Base-by-base conservation (phyloP, 2,329 filamentous ascomycete genomes). In the Juglanconis juglandina region DNA sequence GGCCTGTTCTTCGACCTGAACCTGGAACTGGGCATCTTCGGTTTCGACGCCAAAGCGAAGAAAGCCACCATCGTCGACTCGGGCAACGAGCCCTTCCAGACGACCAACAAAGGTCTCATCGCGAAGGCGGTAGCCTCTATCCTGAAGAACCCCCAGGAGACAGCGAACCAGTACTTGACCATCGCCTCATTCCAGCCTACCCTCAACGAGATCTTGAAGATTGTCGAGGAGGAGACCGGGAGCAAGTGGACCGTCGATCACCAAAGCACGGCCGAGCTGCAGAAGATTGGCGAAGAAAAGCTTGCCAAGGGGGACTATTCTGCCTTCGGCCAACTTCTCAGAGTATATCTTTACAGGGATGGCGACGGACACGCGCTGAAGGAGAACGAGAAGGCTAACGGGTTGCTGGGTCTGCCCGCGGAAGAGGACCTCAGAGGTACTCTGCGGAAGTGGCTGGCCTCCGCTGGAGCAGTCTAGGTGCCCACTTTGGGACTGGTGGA, bases 1-100 rank as follows among this genome's bases (percentile, higher is more conserved):
- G 84, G 85, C 0, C 73, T 81, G 2, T 85, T 89, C 70, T 86
- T 89, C 68, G 86, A 89, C 67, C 84, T 80, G 82, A 55, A 53
- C 37, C 73, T 87, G 44, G 71, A 69, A 11, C 69, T 70, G 10
- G 78, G 79, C 2, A 79, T 84, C 62, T 68, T 86, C 1, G 83
- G 82, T 42, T 77, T 86, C 62, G 76, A 84, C 61, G 67, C 81
- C 47, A 64, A 73, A 9, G 72, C 73, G 37, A 81, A 80, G 63
- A 82, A 75, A 0, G 82, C 79, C 1, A 81, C 74, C 0, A 76
- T 89, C 41, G 79, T 81, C 65, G 85, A 88, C 68, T 79, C 77
- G 0, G 86, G 86, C 4, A 74, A 82, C 42, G 76, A 78, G 30
- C 77, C 70, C 13, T 82, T 81, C 64, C 81, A 80, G 4, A 67